phyloP scores from a whole-genome alignment of 495 filamentous ascomycete genomes.

The Hypoxylon rickii region DNA sequence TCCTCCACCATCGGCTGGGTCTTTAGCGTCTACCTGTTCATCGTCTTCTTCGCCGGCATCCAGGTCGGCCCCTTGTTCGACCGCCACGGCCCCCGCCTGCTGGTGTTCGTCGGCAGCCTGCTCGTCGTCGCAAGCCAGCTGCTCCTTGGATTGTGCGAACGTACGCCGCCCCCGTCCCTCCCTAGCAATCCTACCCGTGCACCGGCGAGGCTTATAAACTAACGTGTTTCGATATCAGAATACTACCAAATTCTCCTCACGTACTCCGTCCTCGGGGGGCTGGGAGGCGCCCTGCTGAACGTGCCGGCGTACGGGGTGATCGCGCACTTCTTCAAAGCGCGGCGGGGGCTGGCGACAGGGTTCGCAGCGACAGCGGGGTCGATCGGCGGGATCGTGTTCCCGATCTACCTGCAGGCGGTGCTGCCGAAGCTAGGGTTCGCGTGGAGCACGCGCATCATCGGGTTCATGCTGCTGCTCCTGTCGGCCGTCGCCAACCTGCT shows the following conservation, averaged over 20 bases:
- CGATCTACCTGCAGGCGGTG: constrained; percentile 55
- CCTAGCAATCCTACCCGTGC: neutral
- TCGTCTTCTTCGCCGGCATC: constrained; percentile 66
- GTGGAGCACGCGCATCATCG: constrained; percentile 63
- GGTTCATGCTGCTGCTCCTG: constrained; percentile 60
- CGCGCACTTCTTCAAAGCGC: constrained; percentile 66
- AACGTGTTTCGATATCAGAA: constrained; percentile 23
- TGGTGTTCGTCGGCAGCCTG: constrained; percentile 57
- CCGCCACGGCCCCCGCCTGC: constrained; percentile 58
- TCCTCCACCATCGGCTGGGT: constrained; percentile 68
- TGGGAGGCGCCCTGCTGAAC: constrained; percentile 62
- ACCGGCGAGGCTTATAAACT: constrained; percentile 14
- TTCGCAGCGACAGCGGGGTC: constrained; percentile 64
- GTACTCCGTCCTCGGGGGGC: constrained; percentile 60
- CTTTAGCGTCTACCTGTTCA: constrained; percentile 63
- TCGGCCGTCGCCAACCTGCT: constrained; percentile 58
- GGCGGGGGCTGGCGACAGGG: constrained; percentile 67
- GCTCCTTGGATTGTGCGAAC: constrained; percentile 53
- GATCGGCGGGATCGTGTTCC: constrained; percentile 65
- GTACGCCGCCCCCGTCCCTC: constrained; percentile 27
- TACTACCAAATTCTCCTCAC: constrained; percentile 73
- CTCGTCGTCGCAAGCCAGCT: constrained; percentile 60
- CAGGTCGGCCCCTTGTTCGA: constrained; percentile 74
- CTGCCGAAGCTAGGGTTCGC: constrained; percentile 59
- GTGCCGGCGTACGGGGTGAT: constrained; percentile 63